Conservation (phyloP, 2,329 filamentous ascomycete genomes). For the Capronia americana region DNA sequence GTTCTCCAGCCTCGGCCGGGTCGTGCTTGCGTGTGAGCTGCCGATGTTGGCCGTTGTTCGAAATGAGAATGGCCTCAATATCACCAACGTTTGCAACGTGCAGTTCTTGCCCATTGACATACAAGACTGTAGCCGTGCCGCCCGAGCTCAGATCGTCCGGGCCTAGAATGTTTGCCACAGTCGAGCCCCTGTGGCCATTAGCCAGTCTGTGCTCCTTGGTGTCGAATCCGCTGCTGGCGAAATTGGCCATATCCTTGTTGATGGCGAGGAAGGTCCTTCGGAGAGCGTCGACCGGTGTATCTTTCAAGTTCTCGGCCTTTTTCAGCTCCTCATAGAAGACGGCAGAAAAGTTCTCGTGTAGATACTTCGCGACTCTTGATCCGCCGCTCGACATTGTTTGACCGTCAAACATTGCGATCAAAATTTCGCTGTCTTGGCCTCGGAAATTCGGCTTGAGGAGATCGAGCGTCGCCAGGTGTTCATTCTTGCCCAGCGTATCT, state of each 20-base stretch:
- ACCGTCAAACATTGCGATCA: slow-evolving; percentile 95
- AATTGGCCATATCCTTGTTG: slow-evolving; percentile 91
- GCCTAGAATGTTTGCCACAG: slow-evolving; percentile 76
- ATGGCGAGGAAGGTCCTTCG: slow-evolving; percentile 84
- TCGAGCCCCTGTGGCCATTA: slow-evolving; percentile 71
- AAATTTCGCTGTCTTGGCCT: slow-evolving; percentile 84
- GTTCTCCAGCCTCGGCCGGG: slow-evolving; percentile 82
- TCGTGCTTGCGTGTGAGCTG: slow-evolving; percentile 92
- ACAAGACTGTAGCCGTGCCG: slow-evolving; percentile 89
- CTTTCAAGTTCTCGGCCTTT: slow-evolving; percentile 68
- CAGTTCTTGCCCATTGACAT: slow-evolving; percentile 85
- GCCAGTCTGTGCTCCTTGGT: slow-evolving; percentile 55
- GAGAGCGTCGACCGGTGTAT: slow-evolving; percentile 82
- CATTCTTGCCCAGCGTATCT: slow-evolving; percentile 88
- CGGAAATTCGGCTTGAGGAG: slow-evolving; percentile 93
- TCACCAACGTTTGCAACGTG: slow-evolving; percentile 96
- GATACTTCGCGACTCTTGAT: slow-evolving; percentile 92
- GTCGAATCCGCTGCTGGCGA: slow-evolving; percentile 76
- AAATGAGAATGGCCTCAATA: slow-evolving; percentile 92
- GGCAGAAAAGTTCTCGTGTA: slow-evolving; percentile 93
- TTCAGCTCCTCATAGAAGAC: slow-evolving; percentile 85
- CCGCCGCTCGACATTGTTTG: slow-evolving; percentile 87
- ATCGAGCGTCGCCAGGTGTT: slow-evolving; percentile 94
- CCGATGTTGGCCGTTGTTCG: slow-evolving; percentile 81
- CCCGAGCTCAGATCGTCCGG: slow-evolving; percentile 90